Evolutionary conservation across 179 eudicot species (phyloP).

Genomic region (Amaranthus tricolor): DNA sequence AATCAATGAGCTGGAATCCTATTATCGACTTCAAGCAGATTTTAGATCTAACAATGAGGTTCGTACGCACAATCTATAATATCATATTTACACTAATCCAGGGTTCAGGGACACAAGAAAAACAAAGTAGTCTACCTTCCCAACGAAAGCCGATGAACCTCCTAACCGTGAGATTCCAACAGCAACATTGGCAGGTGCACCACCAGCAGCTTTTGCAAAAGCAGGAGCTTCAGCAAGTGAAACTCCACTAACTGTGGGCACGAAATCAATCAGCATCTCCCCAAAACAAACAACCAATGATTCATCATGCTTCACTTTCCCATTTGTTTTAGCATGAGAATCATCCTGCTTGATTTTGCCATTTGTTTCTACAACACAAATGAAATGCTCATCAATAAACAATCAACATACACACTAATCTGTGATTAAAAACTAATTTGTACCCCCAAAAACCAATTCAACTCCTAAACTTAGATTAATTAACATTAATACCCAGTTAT

Average conservation of each 20-base stretch:
- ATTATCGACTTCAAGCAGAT: neutral
- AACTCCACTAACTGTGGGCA: slow-evolving; percentile 49
- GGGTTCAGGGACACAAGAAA: neutral
- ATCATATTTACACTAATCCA: neutral
- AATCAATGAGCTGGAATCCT: neutral
- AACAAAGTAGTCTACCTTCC: slow-evolving; percentile 38
- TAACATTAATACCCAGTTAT: neutral
- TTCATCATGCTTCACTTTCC: slow-evolving; percentile 28
- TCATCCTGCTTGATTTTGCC: slow-evolving; percentile 31
- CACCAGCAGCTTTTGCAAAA: slow-evolving; percentile 64
- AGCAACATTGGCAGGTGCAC: slow-evolving; percentile 71
- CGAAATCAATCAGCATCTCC: slow-evolving; percentile 47
- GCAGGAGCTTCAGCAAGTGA: slow-evolving; percentile 59
- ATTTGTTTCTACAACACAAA: slow-evolving; percentile 36
- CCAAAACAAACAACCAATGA: slow-evolving; percentile 50
- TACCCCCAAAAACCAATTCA: too few species aligned
- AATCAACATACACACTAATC: neutral
- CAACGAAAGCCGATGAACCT: slow-evolving; percentile 57
- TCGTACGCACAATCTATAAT: too few species aligned
- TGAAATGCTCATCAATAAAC: slow-evolving; percentile 2
- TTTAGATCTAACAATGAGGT: neutral
- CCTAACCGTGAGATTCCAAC: slow-evolving; percentile 60
- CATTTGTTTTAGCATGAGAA: slow-evolving; percentile 32
- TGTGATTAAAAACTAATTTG: too few species aligned
- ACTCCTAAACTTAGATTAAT: neutral